These are phyloP conservation scores for Scenedesmus sp. DNA, from an alignment of 163 green algal genomes.

Conservation along the genomic window DNA sequence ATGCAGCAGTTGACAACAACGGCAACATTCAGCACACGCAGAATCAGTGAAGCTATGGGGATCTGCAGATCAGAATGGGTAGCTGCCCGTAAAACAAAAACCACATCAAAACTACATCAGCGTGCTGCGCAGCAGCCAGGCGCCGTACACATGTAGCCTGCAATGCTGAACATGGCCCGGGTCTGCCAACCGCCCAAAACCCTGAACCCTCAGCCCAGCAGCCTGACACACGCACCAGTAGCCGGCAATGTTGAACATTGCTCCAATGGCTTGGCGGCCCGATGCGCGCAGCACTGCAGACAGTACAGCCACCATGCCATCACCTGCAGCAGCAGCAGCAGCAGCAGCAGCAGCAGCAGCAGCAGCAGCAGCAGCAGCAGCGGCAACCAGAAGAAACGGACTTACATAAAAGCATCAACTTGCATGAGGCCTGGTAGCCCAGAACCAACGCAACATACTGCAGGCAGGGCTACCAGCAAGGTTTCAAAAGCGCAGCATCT, in stretches of 20 bases:
- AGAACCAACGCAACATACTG: not conserved
- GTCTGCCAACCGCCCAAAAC: no score
- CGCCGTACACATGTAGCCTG: no score
- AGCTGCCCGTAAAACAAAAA: no score
- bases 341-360: not conserved
- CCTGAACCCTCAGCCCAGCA: constrained; percentile 47
- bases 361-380: not conserved
- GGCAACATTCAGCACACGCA: no score
- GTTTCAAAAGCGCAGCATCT: not conserved
- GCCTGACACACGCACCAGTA: constrained; percentile 55
- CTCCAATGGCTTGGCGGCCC: constrained; percentile 25
- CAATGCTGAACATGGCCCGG: no score
- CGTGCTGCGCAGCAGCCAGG: no score
- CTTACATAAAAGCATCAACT: not conserved
- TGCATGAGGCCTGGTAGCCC: not conserved
- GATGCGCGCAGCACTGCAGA: constrained; percentile 34
- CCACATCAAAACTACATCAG: no score
- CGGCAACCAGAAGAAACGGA: not conserved
- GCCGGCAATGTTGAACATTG: constrained; percentile 27
- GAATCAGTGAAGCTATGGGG: no score
- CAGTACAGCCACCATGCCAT: constrained; percentile 48
- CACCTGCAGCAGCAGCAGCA: constrained; percentile 25
- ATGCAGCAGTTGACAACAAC: no score
- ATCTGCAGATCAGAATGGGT: no score
- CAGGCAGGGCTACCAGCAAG: not conserved